Base-by-base conservation (phyloP, 2,329 filamentous ascomycete genomes). In the Magnaporthales sp. region DNA sequence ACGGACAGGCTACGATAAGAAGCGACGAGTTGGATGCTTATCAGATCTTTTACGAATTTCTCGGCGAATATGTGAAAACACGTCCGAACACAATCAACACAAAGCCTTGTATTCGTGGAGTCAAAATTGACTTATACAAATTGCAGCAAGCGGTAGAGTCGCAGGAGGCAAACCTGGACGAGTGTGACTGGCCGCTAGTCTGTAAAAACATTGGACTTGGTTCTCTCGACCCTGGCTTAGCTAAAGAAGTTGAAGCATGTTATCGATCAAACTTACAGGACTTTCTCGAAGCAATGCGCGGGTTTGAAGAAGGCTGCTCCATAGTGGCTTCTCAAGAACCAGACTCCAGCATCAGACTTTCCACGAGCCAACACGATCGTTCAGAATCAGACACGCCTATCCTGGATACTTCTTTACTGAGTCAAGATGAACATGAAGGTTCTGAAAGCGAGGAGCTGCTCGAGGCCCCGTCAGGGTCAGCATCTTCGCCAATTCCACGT, bases 161-260 rank as follows among this genome's bases (percentile, higher is more conserved):
- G n/a, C 63, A 51, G 38, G 38, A 64, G 1, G 26, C 8, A 9
- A 10, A 31, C 15, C 15, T 22, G 8, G 64, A 65, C n/a, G 51
- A 60, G 6, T 60, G 29, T n/a, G 64, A 65, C 27, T 65, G 64
- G 64, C 9, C 9, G 15, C 46, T 22, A 54, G 51, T 65, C 27
- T 51, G 38, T 13, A 22, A 22, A 11, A 27, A 60, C 13, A 51
- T 65, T 54, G 64, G 64, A 26, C 60, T 65, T 30, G 51, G 60
- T 13, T 13, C 64, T 1, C 22, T n/a, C 10, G n/a, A 32, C 19
- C 29, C n/a, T 1, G 10, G 31, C 1, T n/a, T 65, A 19, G 26
- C 15, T n/a, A 13, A 24, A 11, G 7, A 30, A 13, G 13, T 65
- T 9, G 24, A 22, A 22, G 64, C 19, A 5, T 65, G 26, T 29